These are phyloP conservation scores for Lactarius quietus DNA, from an alignment of 768 basidiomycete genomes.

Conservation along the genomic window DNA sequence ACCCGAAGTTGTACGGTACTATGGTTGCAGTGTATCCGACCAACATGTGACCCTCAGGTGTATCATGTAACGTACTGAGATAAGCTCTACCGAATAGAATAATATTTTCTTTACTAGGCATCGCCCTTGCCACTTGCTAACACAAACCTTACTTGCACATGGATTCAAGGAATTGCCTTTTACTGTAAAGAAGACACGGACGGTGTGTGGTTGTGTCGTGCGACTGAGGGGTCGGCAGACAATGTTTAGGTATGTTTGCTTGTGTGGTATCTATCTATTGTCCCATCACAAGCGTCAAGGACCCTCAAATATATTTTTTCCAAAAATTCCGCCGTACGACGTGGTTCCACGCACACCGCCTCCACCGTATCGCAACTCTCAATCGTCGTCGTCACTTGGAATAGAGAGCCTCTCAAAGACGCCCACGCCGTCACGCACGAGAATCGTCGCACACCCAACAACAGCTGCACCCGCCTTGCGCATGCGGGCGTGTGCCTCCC, in stretches of 20 bases:
- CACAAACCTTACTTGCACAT: too few species aligned
- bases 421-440: slow-evolving; percentile 41
- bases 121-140: too few species aligned
- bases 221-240: too few species aligned
- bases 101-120: not conserved
- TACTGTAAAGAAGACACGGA: too few species aligned
- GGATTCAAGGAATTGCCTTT: too few species aligned
- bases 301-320: slow-evolving; percentile 40
- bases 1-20: not conserved
- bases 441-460: slow-evolving; percentile 59
- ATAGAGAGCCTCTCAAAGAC: slow-evolving; percentile 14
- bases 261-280: not conserved
- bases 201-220: too few species aligned
- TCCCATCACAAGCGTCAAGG: not conserved
- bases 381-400: not conserved
- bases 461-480: slow-evolving; percentile 46
- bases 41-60: slow-evolving; percentile 11
- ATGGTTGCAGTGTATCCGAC: not conserved
- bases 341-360: slow-evolving; percentile 45
- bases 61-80: not conserved
- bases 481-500: slow-evolving; percentile 64
- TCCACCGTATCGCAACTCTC: not conserved
- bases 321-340: slow-evolving; percentile 43
- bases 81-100: slow-evolving; percentile 2
- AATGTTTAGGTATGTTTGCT: too few species aligned